Evolutionary conservation across 495 filamentous ascomycete species (phyloP).

Genomic region (Neurospora pannonica): DNA sequence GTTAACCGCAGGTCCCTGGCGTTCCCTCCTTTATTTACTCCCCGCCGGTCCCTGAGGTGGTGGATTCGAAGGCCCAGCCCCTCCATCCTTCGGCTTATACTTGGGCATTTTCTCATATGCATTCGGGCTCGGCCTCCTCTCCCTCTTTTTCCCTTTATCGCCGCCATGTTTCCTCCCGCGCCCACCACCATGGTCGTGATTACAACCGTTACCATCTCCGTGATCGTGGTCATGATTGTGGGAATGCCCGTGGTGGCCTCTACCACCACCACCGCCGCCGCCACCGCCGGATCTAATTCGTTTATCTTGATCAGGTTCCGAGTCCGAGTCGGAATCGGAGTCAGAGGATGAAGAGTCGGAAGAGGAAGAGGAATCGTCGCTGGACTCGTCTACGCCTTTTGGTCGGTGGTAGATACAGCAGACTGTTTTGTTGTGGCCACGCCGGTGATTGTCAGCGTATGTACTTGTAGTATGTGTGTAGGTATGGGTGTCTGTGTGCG

Average conservation of each 20-base stretch:
- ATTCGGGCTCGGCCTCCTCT: constrained; percentile 70
- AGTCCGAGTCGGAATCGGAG: constrained; percentile 35
- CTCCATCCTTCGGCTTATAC: constrained; percentile 24
- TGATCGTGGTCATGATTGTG: constrained; percentile 30
- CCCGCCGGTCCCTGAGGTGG: not conserved
- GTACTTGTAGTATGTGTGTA: not conserved
- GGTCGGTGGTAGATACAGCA: constrained; percentile 97
- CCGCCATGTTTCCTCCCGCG: constrained; percentile 20
- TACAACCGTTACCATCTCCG: constrained; percentile 27
- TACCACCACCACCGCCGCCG: constrained; percentile 10
- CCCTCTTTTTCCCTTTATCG: constrained; percentile 30
- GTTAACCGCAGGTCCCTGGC: not conserved
- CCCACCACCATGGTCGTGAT: constrained; percentile 22
- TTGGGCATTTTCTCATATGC: constrained; percentile 92
- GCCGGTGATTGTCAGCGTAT: not conserved
- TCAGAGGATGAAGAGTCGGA: constrained; percentile 47
- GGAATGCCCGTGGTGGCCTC: constrained; percentile 1
- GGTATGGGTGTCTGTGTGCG: not conserved
- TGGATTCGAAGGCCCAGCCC: not conserved
- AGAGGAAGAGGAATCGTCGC: constrained; percentile 64
- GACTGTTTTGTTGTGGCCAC: constrained; percentile 42
- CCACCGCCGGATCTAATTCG: constrained; percentile 3
- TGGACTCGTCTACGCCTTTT: constrained; percentile 74
- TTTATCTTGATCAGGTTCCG: constrained; percentile 20
- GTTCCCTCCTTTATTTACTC: not conserved